These are phyloP conservation scores for Fusarium agapanthi DNA, from an alignment of 2,329 filamentous ascomycete species.

Conservation along the genomic window DNA sequence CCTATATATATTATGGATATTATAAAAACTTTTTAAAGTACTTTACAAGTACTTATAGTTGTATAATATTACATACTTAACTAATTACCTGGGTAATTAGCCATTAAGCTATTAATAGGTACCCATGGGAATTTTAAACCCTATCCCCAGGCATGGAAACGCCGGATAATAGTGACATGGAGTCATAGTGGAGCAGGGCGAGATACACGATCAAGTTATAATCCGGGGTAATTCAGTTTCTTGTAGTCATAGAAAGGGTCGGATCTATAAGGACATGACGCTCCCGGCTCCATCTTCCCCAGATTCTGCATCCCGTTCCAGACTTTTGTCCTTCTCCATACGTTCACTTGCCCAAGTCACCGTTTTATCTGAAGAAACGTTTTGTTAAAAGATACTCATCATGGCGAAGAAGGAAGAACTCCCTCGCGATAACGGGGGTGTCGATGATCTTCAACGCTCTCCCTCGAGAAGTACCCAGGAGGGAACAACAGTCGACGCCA, in stretches of 20 bases:
- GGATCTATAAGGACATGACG: constrained; percentile 10
- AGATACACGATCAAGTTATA: constrained; percentile 24
- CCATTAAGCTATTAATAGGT: no score
- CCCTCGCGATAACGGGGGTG: constrained; percentile 1
- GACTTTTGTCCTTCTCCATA: background rate
- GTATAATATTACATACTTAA: no score
- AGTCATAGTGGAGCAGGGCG: constrained; percentile 9
- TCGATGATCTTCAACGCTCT: background rate
- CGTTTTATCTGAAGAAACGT: background rate
- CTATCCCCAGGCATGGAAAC: background rate
- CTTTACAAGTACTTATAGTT: no score
- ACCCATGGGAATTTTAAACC: no score
- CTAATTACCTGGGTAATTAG: no score
- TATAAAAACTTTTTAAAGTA: no score
- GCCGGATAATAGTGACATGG: constrained; percentile 13
- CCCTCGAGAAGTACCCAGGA: background rate
- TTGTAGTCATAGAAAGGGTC: constrained; percentile 16
- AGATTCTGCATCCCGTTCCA: constrained; percentile 9
- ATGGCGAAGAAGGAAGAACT: constrained; percentile 22
- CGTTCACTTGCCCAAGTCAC: background rate
- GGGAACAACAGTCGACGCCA: constrained; percentile 8
- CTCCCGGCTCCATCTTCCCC: constrained; percentile 20
- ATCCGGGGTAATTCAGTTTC: constrained; percentile 25
- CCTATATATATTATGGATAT: no score
- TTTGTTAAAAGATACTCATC: background rate